phyloP scores from a whole-genome alignment of 108 stramenopile species.

The Skeletonema marinoi region DNA sequence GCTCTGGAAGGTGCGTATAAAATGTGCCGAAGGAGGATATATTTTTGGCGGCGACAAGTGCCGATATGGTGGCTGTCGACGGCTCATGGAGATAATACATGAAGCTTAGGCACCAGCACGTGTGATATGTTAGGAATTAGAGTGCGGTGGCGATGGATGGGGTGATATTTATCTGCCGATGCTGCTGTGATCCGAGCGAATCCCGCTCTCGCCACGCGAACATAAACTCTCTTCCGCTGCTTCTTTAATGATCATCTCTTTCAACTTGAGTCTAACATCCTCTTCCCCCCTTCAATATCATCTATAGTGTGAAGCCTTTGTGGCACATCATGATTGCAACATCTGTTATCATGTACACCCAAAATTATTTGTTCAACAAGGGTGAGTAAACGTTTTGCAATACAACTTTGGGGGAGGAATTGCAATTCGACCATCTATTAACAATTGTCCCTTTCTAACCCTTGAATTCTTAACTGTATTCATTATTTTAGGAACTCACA shows the following conservation, averaged over 20 bases:
- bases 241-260: not conserved
- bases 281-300: not conserved
- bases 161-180: not conserved
- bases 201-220: too few species aligned
- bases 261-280: not conserved
- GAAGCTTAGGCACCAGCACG: not conserved
- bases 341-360: slow-evolving; percentile 64
- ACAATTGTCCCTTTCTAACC: not conserved
- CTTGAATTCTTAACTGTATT: not conserved
- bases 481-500: slow-evolving; percentile 1
- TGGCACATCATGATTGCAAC: slow-evolving; percentile 70
- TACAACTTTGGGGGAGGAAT: not conserved
- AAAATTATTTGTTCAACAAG: slow-evolving; percentile 57
- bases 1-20: slow-evolving; percentile 52
- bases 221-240: not conserved
- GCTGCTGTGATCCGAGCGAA: not conserved
- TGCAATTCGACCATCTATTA: not conserved
- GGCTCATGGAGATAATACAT: not conserved
- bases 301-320: slow-evolving; percentile 44
- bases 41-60: not conserved
- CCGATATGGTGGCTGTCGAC: not conserved
- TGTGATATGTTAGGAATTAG: not conserved
- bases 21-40: not conserved
- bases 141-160: not conserved
- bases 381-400: slow-evolving; percentile 26